Evolutionary conservation across 257 asterid species (phyloP), one percentile per base, ranked within the genome.

Genomic region (Przewalskia tangutica): DNA sequence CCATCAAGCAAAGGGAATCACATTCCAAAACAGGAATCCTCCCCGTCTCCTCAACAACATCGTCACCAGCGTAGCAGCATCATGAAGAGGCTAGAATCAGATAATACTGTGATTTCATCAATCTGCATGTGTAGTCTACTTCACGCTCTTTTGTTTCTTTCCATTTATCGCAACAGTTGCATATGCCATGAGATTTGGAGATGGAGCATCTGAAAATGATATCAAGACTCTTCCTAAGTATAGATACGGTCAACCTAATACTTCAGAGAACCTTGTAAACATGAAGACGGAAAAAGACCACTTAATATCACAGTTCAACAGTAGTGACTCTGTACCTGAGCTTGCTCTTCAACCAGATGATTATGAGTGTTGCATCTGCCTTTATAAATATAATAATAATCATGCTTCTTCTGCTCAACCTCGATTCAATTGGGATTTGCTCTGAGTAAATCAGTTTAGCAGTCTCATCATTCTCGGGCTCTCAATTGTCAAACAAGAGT

Each of bases 191-290:
- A 89, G 92, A 50, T 84, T 90, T 14, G 86, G 91, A 78, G 90
- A 91, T 10, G 94, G 98, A 82, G 98, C 98, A 48, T 90, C 98
- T 68, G 97, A 92, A 85, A 88, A 86, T 66, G 98, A 93, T 82
- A 91, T 95, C 84, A 86, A 77, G 82, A 86, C 89, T 59, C 98
- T 95, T 83, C 97, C 97, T 67, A 93, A 88, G 86, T 95, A 86
- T 83, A 76, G 86, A 81, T 95, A 88, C 77, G 81, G 90, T 81
- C 95, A 84, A 7, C 82, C 86, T 59, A 82, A 38, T 83, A 65
- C 53, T 32, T 4, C 66, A 1, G 83, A 54, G 79, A 46, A 80
- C 9, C 82, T 84, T 20, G 64, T 84, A 32, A 65, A 76, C 53
- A 87, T 79, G 81, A 83, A 81, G 85, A 86, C 89, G 79, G 89